Base-by-base conservation (phyloP, 495 filamentous ascomycete genomes). In the Hypoxylon trugodes region DNA sequence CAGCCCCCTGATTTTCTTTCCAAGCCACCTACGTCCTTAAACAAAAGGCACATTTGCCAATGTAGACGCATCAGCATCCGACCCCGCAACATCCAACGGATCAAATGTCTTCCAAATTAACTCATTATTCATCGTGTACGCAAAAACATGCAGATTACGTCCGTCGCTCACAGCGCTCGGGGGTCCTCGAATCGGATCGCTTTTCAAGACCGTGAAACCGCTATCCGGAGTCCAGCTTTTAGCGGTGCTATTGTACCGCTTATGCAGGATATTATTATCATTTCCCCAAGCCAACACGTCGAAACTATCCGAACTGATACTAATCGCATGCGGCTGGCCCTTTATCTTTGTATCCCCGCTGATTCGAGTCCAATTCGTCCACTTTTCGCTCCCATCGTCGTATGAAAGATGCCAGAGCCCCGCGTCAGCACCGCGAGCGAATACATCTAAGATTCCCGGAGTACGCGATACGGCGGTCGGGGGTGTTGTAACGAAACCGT, bases 371-470 rank as follows among this genome's bases (percentile, higher is more conserved):
- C 58, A 61, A 3, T 26, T 15, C 3, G 58, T 5, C 58, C 58
- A 61, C 7, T 3, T 38, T 24, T 12, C 13, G 21, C 41, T 47
- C 2, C 10, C 19, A 25, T 53, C 22, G 6, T 53, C 30, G 24
- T 61, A 61, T 10, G 58, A 53, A 18, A 61, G 28, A 15, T 47
- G 28, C 58, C 58, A 61, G 16, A 61, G 48, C 22, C 58, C 58
- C 0, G 21, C 47, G 28, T 61, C 58, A 9, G 40, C 49, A n/a
- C 58, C 58, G 21, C 40, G 58, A 32, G 28, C 49, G 24, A 61
- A 61, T 10, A 61, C 58, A 19, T 53, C 58, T 15, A 61, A 28
- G 9, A 61, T 24, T 18, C 58, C 58, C 10, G 48, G 58, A 2
- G 6, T 32, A 16, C 58, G 48, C 41, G 58, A 61, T 5, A 61